These are phyloP conservation scores for Chimonanthus salicifolius DNA, from an alignment of 164 flowering plant genomes.

Conservation along the genomic window DNA sequence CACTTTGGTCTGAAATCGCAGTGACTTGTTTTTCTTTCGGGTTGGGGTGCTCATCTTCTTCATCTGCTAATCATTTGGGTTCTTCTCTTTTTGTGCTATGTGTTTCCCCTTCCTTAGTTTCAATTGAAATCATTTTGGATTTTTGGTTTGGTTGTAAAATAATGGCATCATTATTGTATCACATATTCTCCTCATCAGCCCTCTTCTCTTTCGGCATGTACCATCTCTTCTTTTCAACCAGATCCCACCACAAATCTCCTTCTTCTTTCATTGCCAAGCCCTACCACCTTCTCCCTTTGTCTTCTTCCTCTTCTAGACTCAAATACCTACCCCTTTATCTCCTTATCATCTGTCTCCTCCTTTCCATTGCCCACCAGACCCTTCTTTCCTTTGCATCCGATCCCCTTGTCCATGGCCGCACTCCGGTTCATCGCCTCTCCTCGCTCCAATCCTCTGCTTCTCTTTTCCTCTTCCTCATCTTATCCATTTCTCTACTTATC, in stretches of 20 bases:
- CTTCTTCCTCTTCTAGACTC: constrained; percentile 16
- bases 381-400: constrained; percentile 50
- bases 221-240: constrained; percentile 56
- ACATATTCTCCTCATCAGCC: constrained; percentile 44
- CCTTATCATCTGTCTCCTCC: constrained; percentile 40
- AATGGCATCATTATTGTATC: constrained; percentile 52
- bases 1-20: no score
- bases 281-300: constrained; percentile 51
- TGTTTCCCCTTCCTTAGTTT: no score
- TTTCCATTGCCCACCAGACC: constrained; percentile 50
- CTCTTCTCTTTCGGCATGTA: constrained; percentile 59
- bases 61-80: no score
- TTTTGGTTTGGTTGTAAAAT: neutral
- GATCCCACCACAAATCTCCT: constrained; percentile 55
- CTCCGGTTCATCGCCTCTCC: constrained; percentile 79
- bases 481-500: constrained; percentile 49
- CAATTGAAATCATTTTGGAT: no score
- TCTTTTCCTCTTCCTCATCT: constrained; percentile 68
- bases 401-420: constrained; percentile 68
- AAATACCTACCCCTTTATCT: constrained; percentile 59
- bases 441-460: constrained; percentile 69
- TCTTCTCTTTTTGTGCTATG: no score
- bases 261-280: constrained; percentile 51
- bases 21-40: no score
- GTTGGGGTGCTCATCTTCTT: no score